Conservation (phyloP, 2,329 filamentous ascomycete species). For the Aspergillus sclerotialis region DNA sequence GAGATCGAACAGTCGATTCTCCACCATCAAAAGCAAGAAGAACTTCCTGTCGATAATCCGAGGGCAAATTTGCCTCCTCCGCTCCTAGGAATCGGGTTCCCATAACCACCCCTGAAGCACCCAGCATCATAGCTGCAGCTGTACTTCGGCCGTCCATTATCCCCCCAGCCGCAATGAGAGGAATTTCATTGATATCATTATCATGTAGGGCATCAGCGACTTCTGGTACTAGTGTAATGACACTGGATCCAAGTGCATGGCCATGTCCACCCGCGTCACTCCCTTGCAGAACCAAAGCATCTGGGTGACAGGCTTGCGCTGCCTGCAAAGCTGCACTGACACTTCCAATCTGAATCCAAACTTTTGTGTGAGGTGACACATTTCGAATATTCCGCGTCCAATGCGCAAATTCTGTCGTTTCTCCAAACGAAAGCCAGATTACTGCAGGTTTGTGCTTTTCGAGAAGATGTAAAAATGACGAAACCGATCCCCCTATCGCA, state of each 20-base stretch:
- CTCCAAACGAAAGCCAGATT: conserved; percentile 30
- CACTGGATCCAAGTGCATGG: conserved; percentile 37
- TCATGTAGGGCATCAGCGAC: conserved; percentile 34
- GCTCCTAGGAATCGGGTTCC: conserved; percentile 58
- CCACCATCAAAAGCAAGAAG: conserved; percentile 47
- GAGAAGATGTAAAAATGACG: conserved; percentile 16
- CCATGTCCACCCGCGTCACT: conserved; percentile 51
- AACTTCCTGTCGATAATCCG: conserved; percentile 45
- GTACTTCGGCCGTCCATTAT: conserved; percentile 47
- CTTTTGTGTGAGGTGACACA: conserved; percentile 33
- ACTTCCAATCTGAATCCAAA: conserved; percentile 50
- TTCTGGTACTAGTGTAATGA: conserved; percentile 47
- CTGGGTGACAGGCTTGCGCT: conserved; percentile 31
- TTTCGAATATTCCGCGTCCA: conserved; percentile 35
- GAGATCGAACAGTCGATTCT: conserved; percentile 40
- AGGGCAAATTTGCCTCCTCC: conserved; percentile 41
- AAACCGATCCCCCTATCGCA: conserved; percentile 31
- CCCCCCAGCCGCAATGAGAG: conserved; percentile 48
- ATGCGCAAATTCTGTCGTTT: conserved; percentile 18
- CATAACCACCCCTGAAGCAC: conserved; percentile 51
- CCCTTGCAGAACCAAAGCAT: conserved; percentile 49
- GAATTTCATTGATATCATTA: conserved; percentile 23
- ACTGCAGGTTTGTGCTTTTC: conserved; percentile 27
- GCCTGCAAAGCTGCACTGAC: conserved; percentile 41
- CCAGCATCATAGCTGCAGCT: conserved; percentile 45